These are phyloP conservation scores for Eimeria acervulina DNA, from an alignment of 169 alveolate genomes.

Conservation along the genomic window DNA sequence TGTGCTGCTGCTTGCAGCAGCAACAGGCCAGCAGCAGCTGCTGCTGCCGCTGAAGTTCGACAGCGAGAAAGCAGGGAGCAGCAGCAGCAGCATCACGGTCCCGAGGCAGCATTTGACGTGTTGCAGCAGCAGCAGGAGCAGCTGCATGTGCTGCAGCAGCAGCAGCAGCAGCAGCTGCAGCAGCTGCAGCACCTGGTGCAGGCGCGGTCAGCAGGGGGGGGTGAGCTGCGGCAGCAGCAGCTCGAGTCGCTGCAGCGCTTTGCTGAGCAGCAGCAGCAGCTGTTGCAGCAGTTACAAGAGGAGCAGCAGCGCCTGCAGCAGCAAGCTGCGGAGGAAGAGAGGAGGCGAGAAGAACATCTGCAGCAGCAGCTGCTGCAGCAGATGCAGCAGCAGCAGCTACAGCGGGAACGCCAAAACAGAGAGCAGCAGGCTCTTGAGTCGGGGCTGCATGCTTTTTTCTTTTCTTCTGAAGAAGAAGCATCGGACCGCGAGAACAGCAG, in stretches of 20 bases:
- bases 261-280: conserved; percentile 26
- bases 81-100: conserved; percentile 4
- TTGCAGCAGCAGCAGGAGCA: conserved; percentile 30
- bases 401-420: neutral
- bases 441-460: conserved; percentile 22
- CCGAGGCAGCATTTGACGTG: neutral
- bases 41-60: neutral
- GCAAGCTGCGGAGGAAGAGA: neutral
- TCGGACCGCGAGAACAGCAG: neutral
- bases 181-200: conserved; percentile 36
- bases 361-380: neutral
- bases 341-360: neutral
- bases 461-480: conserved; percentile 6
- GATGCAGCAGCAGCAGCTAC: conserved; percentile 56
- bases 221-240: conserved; percentile 6
- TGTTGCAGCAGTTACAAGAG: conserved; percentile 26
- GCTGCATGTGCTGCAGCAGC: conserved; percentile 43
- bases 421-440: conserved; percentile 35
- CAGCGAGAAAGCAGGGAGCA: neutral
- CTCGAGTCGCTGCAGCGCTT: conserved; percentile 20
- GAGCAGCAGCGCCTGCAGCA: conserved; percentile 53
- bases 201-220: neutral
- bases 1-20: neutral
- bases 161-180: conserved; percentile 46
- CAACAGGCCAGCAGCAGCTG: neutral